phyloP scores from a whole-genome alignment of 225 moss, liverwort and hornwort species.

The Neckera pumila region DNA sequence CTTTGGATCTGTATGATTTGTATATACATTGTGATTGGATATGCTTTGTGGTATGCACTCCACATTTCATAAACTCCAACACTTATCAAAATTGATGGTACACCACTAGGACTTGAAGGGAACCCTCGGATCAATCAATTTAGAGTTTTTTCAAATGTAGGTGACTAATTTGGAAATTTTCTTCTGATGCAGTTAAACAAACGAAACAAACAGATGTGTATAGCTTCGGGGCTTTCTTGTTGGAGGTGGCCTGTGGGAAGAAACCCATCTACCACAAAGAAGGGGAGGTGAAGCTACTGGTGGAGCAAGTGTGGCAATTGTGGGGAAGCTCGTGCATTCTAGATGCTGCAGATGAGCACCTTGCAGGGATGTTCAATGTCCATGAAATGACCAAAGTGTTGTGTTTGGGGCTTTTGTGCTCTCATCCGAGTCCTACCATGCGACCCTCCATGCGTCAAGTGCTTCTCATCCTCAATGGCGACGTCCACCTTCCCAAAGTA shows the following conservation, averaged over 20 bases:
- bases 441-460: background rate
- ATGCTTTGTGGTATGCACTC: background rate
- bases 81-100: background rate
- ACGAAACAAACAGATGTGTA: conserved; percentile 17
- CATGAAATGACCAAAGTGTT: background rate
- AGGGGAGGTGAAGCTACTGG: background rate
- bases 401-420: conserved; percentile 20
- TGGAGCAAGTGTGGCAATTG: background rate
- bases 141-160: background rate
- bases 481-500: background rate
- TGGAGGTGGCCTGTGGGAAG: conserved; percentile 12
- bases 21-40: background rate
- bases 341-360: background rate
- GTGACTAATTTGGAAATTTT: background rate
- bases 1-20: background rate
- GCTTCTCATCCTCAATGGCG: background rate
- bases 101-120: background rate
- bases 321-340: background rate
- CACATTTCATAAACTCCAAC: background rate
- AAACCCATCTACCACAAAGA: background rate
- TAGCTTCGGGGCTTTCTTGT: conserved; percentile 25
- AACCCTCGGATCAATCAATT: fast-evolving
- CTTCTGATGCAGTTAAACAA: background rate
- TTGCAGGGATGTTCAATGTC: background rate
- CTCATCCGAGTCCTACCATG: background rate